phyloP scores from a whole-genome alignment of 345 rosid genomes.

The Bruguiera parviflora region DNA sequence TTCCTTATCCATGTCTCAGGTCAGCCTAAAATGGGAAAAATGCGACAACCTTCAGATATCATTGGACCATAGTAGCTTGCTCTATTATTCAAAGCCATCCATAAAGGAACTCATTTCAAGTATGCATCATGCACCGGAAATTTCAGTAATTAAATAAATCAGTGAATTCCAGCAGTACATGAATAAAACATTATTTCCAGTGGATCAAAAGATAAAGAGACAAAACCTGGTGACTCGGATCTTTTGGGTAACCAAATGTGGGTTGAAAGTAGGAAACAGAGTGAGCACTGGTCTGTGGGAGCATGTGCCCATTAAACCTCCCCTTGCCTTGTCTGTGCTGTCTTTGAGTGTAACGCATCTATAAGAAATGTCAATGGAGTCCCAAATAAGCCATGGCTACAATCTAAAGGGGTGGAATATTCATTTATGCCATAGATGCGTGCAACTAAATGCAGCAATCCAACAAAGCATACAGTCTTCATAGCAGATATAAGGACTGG shows the following conservation, averaged over 20 bases:
- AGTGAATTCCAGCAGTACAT: not conserved
- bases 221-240: constrained; percentile 50
- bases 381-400: not conserved
- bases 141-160: not conserved
- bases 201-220: constrained; percentile 1
- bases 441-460: not conserved
- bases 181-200: not conserved
- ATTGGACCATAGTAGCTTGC: not conserved
- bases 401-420: not conserved
- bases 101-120: not conserved
- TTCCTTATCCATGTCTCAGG: not conserved
- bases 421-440: too few relatives aligned
- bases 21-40: not conserved
- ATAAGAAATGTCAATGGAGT: constrained; percentile 1
- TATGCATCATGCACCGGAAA: not conserved
- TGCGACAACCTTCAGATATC: not conserved
- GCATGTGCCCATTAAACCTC: constrained; percentile 38
- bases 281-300: constrained; percentile 33
- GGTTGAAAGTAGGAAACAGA: constrained; percentile 40
- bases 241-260: constrained; percentile 41
- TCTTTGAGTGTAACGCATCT: constrained; percentile 45
- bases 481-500: not conserved
- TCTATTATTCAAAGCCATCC: not conserved
- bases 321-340: constrained; percentile 51
- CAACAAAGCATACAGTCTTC: not conserved